phyloP scores from a whole-genome alignment of 768 basidiomycete species.

The Lactifluus rugatus region DNA sequence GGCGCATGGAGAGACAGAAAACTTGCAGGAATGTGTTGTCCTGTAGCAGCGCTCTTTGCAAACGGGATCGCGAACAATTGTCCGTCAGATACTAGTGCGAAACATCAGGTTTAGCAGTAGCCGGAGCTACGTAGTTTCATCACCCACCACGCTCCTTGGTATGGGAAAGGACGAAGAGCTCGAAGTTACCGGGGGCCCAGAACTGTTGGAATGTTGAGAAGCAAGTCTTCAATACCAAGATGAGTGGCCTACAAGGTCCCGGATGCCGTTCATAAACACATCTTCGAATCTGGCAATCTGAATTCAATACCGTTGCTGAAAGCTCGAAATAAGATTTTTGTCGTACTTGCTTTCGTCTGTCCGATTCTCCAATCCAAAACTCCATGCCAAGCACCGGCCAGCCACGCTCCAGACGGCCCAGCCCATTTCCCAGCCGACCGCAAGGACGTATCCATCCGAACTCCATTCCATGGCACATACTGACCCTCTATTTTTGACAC shows the following conservation, averaged over 20 bases:
- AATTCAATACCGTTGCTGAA: conserved; percentile 8
- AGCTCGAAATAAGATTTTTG: conserved; percentile 6
- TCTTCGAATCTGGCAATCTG: conserved; percentile 51
- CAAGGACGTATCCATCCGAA: conserved; percentile 89
- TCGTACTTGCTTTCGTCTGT: conserved; percentile 44
- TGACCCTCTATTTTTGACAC: conserved; percentile 43
- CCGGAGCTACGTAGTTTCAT: background rate
- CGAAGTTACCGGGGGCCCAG: conserved; percentile 90
- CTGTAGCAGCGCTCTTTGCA: conserved; percentile 88
- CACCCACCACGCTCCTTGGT: conserved; percentile 41
- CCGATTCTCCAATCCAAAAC: conserved; percentile 56
- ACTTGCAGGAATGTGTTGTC: conserved; percentile 82
- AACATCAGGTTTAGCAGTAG: background rate
- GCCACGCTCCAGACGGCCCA: conserved; percentile 90
- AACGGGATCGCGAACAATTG: conserved; percentile 85
- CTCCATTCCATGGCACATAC: conserved; percentile 80
- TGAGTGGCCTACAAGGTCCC: conserved; percentile 47
- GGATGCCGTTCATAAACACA: conserved; percentile 74
- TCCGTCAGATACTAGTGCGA: conserved; percentile 41
- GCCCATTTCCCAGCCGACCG: conserved; percentile 82
- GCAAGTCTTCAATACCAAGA: background rate
- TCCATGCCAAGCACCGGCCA: conserved; percentile 76
- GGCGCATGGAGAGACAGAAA: background rate
- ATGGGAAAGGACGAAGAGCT: conserved; percentile 67
- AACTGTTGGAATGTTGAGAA: conserved; percentile 45